Conservation (phyloP, 1,284 basidiomycete species). For the Waitea zeae region DNA sequence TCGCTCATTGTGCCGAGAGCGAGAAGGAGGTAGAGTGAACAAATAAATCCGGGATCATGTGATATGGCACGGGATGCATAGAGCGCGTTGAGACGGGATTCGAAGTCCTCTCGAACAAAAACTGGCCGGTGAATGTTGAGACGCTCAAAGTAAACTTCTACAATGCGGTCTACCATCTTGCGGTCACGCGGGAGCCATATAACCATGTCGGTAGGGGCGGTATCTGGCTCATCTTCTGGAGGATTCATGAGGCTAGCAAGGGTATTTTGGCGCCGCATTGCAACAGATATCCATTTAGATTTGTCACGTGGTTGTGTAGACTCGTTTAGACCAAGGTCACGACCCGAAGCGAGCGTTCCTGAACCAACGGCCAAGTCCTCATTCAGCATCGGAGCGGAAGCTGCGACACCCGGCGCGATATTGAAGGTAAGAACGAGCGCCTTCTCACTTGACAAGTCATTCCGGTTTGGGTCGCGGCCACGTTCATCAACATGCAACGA, state of each 20-base stretch:
- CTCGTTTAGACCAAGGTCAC: slow-evolving; percentile 40
- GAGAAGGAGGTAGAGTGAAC: slow-evolving; percentile 56
- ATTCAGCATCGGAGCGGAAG: no score
- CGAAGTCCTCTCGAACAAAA: slow-evolving; percentile 46
- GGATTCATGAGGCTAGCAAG: slow-evolving; percentile 6
- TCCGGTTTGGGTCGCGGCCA: no score
- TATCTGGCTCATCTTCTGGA: slow-evolving; percentile 1
- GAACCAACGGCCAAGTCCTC: slow-evolving; percentile 65
- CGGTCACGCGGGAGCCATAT: slow-evolving; percentile 64
- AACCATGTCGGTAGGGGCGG: slow-evolving; percentile 19
- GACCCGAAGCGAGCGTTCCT: slow-evolving; percentile 45
- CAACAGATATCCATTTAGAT: slow-evolving; percentile 37
- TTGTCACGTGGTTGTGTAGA: slow-evolving; percentile 40
- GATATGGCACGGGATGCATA: slow-evolving; percentile 31
- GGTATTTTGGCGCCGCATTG: slow-evolving; percentile 24
- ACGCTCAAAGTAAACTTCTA: slow-evolving; percentile 52
- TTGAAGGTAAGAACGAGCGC: no score
- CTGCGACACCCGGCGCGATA: no score
- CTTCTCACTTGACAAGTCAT: no score
- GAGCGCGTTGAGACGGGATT: slow-evolving; percentile 39
- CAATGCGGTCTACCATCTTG: slow-evolving; percentile 37
- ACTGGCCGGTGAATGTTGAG: slow-evolving; percentile 68
- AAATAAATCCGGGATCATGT: slow-evolving; percentile 61
- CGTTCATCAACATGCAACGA: no score
- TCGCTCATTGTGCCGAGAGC: slow-evolving; percentile 69